Evolutionary conservation across 2,329 filamentous ascomycete genomes (phyloP).

Genomic region (Apiospora malaysiana): DNA sequence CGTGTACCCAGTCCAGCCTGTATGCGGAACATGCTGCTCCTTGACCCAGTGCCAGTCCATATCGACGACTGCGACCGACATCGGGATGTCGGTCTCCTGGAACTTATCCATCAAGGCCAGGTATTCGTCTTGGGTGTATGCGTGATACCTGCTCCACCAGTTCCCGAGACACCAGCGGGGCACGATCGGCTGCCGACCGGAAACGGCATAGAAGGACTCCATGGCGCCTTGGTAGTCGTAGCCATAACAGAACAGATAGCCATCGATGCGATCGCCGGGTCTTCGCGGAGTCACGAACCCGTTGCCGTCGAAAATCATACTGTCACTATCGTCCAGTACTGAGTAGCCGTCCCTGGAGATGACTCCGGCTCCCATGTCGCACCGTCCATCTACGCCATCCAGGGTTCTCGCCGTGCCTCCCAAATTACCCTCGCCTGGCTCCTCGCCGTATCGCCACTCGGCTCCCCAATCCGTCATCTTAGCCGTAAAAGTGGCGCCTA

Average conservation of each 20-base stretch:
- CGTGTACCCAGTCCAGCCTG: constrained; percentile 66
- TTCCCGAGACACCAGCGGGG: constrained; percentile 66
- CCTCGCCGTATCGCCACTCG: constrained; percentile 56
- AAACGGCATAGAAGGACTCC: constrained; percentile 59
- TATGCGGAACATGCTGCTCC: constrained; percentile 47
- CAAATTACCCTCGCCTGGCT: constrained; percentile 31
- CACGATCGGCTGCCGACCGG: constrained; percentile 60
- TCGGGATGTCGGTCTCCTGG: constrained; percentile 53
- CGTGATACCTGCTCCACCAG: constrained; percentile 70
- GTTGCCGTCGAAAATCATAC: constrained; percentile 61
- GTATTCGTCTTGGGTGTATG: constrained; percentile 61
- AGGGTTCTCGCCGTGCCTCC: constrained; percentile 60
- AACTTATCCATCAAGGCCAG: constrained; percentile 63
- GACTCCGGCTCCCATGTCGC: constrained; percentile 55
- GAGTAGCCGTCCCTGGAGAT: constrained; percentile 57
- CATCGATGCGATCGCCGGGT: constrained; percentile 56
- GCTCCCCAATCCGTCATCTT: constrained; percentile 46
- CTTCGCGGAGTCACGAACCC: constrained; percentile 58
- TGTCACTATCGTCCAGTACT: constrained; percentile 57
- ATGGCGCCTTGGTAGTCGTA: constrained; percentile 62
- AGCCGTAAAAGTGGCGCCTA: constrained; percentile 51
- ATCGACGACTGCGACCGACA: constrained; percentile 65
- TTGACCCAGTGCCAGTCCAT: constrained; percentile 70
- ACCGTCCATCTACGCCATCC: constrained; percentile 57
- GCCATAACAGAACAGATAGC: constrained; percentile 66